A percentile compares a stretch with the other conserved stretches of the same genome.
phyloP scores from a whole-genome alignment of 1,139 yeast genomes.

The Debaryomycetaceae sp. region DNA sequence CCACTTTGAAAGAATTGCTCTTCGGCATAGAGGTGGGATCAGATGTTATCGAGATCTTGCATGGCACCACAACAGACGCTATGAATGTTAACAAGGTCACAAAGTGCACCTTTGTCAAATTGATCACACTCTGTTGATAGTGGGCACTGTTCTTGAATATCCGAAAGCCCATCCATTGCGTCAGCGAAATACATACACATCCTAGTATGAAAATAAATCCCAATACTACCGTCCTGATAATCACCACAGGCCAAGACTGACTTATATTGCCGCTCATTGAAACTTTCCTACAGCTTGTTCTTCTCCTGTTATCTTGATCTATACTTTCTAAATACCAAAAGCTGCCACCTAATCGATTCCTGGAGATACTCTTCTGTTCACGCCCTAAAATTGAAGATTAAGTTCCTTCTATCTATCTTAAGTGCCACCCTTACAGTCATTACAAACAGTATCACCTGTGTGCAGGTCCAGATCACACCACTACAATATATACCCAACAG shows the following conservation, averaged over 20 bases:
- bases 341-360: no score
- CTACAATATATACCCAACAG: no score
- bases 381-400: no score
- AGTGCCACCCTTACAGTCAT: not conserved
- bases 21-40: slow-evolving; percentile 24
- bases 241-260: slow-evolving; percentile 16
- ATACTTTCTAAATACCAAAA: no score
- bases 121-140: slow-evolving; percentile 33
- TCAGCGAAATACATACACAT: slow-evolving; percentile 36
- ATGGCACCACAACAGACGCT: slow-evolving; percentile 40
- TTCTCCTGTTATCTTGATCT: no score
- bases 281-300: no score
- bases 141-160: slow-evolving; percentile 24
- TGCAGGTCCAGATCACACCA: no score
- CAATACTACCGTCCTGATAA: slow-evolving; percentile 28
- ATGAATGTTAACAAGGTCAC: slow-evolving; percentile 45
- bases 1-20: slow-evolving; percentile 16
- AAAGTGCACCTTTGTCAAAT: slow-evolving; percentile 50
- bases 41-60: slow-evolving; percentile 39
- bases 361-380: no score
- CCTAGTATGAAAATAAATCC: slow-evolving; percentile 42
- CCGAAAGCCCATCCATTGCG: slow-evolving; percentile 37
- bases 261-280: slow-evolving; percentile 5
- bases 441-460: not conserved
- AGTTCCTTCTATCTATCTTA: not conserved